phyloP scores from a whole-genome alignment of 371 early-diverging fungal genomes.

The Cladochytrium tenue region DNA sequence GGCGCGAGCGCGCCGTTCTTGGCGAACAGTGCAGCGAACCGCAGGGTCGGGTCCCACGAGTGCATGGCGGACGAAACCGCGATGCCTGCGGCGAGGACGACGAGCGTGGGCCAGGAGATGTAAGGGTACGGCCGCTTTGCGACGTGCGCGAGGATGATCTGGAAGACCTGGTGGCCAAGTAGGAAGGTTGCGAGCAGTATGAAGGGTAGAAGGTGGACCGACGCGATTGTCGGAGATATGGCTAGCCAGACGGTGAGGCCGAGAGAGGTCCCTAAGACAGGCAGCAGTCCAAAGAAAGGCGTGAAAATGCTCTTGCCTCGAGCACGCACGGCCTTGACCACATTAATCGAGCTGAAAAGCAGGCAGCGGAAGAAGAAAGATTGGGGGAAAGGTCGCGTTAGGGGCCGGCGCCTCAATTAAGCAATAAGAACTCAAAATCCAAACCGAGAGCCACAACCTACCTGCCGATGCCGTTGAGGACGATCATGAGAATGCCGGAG shows the following conservation, averaged over 20 bases:
- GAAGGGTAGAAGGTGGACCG: constrained; percentile 15
- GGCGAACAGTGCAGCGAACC: not conserved
- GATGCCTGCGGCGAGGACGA: constrained; percentile 4
- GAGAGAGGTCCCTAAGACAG: constrained; percentile 3
- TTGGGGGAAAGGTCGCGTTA: too few species aligned
- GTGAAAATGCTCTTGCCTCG: constrained; percentile 4
- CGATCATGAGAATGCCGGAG: constrained; percentile 12
- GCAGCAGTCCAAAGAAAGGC: constrained; percentile 10
- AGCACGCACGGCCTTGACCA: constrained; percentile 8
- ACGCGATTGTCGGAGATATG: constrained; percentile 6
- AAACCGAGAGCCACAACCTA: too few species aligned
- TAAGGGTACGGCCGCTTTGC: constrained; percentile 29
- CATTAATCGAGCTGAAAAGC: not conserved
- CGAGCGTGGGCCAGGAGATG: not conserved
- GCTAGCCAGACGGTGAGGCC: not conserved
- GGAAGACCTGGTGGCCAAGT: constrained; percentile 27
- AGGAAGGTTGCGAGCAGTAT: constrained; percentile 19
- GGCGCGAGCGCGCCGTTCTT: not conserved
- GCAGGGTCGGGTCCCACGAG: constrained; percentile 5
- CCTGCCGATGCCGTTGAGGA: constrained; percentile 29
- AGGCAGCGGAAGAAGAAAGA: too few species aligned
- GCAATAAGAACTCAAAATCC: too few species aligned
- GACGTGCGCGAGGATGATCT: constrained; percentile 33
- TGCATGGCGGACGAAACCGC: not conserved
- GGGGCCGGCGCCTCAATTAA: too few species aligned